A percentile compares a stretch with the other conserved stretches of the same genome.
Conservation (phyloP, 352 stramenopile genomes). For the Phytopythium mirpurense region DNA sequence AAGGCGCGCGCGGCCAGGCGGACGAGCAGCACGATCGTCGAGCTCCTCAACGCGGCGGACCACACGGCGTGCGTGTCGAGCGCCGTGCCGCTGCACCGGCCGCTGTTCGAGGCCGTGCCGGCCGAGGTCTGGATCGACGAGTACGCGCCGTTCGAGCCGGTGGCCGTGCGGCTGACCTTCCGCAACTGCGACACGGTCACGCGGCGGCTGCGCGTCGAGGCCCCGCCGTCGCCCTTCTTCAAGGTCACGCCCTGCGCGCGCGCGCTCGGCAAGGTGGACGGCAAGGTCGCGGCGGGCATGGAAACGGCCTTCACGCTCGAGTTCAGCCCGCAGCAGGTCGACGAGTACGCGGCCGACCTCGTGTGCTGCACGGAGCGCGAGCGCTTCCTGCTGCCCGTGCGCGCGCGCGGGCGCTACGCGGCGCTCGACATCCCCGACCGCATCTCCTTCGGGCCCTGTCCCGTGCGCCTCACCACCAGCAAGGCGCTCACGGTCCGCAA, state of each 20-base stretch:
- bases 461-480: constrained; percentile 78
- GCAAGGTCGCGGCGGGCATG: constrained; percentile 92
- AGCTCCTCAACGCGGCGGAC: constrained; percentile 70
- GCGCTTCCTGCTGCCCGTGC: constrained; percentile 91
- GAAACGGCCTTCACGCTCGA: constrained; percentile 88
- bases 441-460: constrained; percentile 80
- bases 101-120: constrained; percentile 85
- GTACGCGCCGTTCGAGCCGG: constrained; percentile 86
- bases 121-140: constrained; percentile 88
- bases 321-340: constrained; percentile 88
- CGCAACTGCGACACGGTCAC: constrained; percentile 91
- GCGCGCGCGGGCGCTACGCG: constrained; percentile 73
- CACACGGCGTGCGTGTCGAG: constrained; percentile 58
- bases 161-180: constrained; percentile 84
- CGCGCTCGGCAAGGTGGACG: constrained; percentile 30
- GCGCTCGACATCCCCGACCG: constrained; percentile 90
- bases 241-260: constrained; percentile 33
- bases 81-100: constrained; percentile 74
- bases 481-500: constrained; percentile 89
- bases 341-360: constrained; percentile 87
- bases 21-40: constrained; percentile 37
- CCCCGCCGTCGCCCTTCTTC: constrained; percentile 86
- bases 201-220: constrained; percentile 86
- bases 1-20: constrained; percentile 41
- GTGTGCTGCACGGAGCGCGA: constrained; percentile 93